phyloP scores from a whole-genome alignment of 495 filamentous ascomycete species.

The Annulohypoxylon nitens region DNA sequence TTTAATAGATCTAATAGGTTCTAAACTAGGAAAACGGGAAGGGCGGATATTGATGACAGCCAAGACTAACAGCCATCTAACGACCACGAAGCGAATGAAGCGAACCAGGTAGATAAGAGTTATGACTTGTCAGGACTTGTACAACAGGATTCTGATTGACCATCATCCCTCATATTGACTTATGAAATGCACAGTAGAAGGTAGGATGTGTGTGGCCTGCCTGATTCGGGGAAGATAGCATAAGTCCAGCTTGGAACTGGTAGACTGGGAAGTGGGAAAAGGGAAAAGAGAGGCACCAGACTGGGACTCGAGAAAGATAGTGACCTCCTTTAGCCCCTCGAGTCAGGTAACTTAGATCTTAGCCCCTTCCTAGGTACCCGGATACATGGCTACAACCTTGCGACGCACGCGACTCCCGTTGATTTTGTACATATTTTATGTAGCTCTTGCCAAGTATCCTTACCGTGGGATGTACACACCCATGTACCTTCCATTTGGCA shows the following conservation, averaged over 20 bases:
- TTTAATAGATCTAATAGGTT: not conserved
- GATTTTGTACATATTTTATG: slow-evolving; percentile 6
- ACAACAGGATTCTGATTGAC: slow-evolving; percentile 36
- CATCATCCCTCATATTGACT: slow-evolving; percentile 36
- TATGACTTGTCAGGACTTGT: slow-evolving; percentile 31
- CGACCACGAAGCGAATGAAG: slow-evolving; percentile 28
- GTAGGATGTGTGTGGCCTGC: slow-evolving; percentile 23
- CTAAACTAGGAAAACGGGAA: slow-evolving; percentile 21
- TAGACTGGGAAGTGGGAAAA: too few relatives aligned
- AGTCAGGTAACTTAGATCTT: slow-evolving; percentile 28
- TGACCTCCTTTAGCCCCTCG: slow-evolving; percentile 8
- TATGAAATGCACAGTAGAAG: slow-evolving; percentile 18
- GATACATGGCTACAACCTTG: slow-evolving; percentile 2
- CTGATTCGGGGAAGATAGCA: slow-evolving; percentile 44
- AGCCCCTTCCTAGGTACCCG: not conserved
- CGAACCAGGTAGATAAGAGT: slow-evolving; percentile 35
- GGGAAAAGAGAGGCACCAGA: not conserved
- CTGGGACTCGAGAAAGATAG: slow-evolving; percentile 7
- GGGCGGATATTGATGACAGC: slow-evolving; percentile 44
- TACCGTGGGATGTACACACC: not conserved
- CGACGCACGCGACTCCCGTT: not conserved
- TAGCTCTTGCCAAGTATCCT: slow-evolving; percentile 3
- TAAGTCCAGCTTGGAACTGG: too few relatives aligned
- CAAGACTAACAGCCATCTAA: slow-evolving; percentile 35
- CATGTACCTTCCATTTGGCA: not conserved